Evolutionary conservation across 352 stramenopile species (phyloP).

Genomic region (Globisporangium nodosum): DNA sequence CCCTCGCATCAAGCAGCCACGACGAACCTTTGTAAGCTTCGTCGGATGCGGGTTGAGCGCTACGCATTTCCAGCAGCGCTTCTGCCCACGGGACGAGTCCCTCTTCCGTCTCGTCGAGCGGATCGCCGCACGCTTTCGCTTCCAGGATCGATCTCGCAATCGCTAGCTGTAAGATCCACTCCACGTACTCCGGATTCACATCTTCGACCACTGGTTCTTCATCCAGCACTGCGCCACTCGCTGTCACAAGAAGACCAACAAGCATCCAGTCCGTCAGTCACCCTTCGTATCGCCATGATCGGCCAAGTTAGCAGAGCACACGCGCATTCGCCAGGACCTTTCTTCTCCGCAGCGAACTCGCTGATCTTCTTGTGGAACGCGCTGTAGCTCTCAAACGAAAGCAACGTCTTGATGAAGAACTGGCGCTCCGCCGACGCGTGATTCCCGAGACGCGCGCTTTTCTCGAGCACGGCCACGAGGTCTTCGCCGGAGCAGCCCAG

Average conservation of each 20-base stretch:
- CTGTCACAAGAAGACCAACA: not conserved
- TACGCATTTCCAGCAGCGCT: constrained; percentile 50
- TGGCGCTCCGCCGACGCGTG: constrained; percentile 35
- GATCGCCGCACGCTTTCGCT: constrained; percentile 39
- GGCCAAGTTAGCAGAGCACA: not conserved
- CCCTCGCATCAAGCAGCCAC: not conserved
- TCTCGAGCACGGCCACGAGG: constrained; percentile 41
- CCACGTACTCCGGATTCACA: constrained; percentile 19
- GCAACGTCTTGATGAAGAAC: constrained; percentile 67
- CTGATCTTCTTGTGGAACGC: constrained; percentile 54
- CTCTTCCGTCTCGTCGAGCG: constrained; percentile 45
- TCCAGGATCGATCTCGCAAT: constrained; percentile 69
- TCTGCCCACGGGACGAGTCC: constrained; percentile 57
- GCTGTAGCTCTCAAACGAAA: constrained; percentile 66
- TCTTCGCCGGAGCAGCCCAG: constrained; percentile 57
- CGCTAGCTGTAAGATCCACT: constrained; percentile 65
- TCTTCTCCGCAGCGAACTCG: constrained; percentile 42
- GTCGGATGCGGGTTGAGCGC: constrained; percentile 7
- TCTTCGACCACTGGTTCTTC: not conserved
- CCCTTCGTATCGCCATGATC: not conserved
- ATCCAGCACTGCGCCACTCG: constrained; percentile 1
- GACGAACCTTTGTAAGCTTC: not conserved
- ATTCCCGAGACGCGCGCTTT: constrained; percentile 26
- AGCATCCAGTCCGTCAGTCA: not conserved
- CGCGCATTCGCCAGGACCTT: constrained; percentile 9